phyloP scores from a whole-genome alignment of 345 rosid species.

The Passiflora organensis region DNA sequence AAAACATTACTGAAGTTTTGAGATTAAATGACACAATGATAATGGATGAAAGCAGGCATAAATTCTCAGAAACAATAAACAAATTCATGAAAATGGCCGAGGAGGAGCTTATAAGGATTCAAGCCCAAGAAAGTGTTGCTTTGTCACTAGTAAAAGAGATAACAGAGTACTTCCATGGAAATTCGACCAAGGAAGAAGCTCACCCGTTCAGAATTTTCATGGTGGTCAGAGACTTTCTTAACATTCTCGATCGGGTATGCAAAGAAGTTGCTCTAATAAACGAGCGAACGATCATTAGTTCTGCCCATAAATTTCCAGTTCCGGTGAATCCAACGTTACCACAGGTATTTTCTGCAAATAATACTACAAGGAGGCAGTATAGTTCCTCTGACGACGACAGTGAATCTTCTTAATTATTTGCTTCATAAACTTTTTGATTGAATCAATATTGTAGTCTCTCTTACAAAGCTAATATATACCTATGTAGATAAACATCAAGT shows the following conservation, averaged over 20 bases:
- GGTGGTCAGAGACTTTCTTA: slow-evolving; percentile 37
- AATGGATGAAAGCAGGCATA: slow-evolving; percentile 28
- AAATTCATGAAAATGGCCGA: slow-evolving; percentile 59
- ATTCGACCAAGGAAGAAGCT: slow-evolving; percentile 69
- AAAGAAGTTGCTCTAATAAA: background rate
- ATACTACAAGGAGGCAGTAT: slow-evolving; percentile 26
- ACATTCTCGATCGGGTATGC: background rate
- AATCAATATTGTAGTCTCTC: no score
- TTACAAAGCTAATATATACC: no score
- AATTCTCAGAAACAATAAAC: slow-evolving; percentile 56
- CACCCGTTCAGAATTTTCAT: slow-evolving; percentile 68
- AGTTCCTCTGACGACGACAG: slow-evolving; percentile 60
- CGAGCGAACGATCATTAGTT: background rate
- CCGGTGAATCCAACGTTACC: slow-evolving; percentile 34
- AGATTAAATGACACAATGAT: slow-evolving; percentile 34
- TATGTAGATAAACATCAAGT: no score
- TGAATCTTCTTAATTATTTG: slow-evolving; percentile 37
- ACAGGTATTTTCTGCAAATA: slow-evolving; percentile 10
- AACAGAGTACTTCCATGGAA: slow-evolving; percentile 89
- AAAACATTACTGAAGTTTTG: slow-evolving; percentile 46
- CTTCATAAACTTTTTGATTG: no score
- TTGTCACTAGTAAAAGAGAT: slow-evolving; percentile 58
- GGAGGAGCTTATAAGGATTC: slow-evolving; percentile 54
- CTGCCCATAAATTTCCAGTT: slow-evolving; percentile 43
- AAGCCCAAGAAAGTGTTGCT: slow-evolving; percentile 39